Conservation (phyloP, 2,329 filamentous ascomycete genomes). For the Seiridium unicorne region DNA sequence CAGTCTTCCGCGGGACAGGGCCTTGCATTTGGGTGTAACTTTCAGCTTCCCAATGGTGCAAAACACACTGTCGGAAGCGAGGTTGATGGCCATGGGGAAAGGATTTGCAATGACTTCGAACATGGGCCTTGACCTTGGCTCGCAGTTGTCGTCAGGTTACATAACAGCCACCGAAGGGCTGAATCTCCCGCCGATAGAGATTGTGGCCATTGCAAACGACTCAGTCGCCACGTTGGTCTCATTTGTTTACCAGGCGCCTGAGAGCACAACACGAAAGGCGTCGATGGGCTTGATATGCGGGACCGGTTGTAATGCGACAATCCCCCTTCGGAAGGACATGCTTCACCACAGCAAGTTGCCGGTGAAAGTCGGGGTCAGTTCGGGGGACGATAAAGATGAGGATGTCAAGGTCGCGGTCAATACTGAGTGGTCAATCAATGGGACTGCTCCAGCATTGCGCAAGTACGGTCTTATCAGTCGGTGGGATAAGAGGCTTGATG, state of each 20-base stretch:
- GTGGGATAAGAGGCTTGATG: conserved; percentile 70
- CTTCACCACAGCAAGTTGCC: conserved; percentile 64
- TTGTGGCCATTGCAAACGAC: conserved; percentile 79
- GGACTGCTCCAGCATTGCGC: conserved; percentile 65
- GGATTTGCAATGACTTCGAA: conserved; percentile 61
- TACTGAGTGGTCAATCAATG: conserved; percentile 82
- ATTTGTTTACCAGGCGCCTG: conserved; percentile 69
- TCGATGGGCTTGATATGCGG: conserved; percentile 80
- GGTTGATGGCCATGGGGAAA: conserved; percentile 68
- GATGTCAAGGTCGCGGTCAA: conserved; percentile 73
- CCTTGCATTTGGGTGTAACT: conserved; percentile 64
- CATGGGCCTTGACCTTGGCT: conserved; percentile 54
- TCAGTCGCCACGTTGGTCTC: conserved; percentile 77
- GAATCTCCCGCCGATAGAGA: conserved; percentile 62
- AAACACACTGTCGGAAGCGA: conserved; percentile 59
- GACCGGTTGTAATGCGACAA: conserved; percentile 78
- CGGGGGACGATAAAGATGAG: conserved; percentile 38
- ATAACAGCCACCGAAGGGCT: conserved; percentile 38
- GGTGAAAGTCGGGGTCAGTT: conserved; percentile 43
- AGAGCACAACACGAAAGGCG: conserved; percentile 59
- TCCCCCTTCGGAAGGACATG: conserved; percentile 63
- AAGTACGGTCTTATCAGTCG: conserved; percentile 62
- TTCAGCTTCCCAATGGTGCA: conserved; percentile 72
- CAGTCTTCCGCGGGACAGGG: conserved; percentile 37
- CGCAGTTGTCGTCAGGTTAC: conserved; percentile 59